Evolutionary conservation across 495 filamentous ascomycete genomes (phyloP), one percentile per base, ranked within the genome.

Genomic region (Neurospora sp.): DNA sequence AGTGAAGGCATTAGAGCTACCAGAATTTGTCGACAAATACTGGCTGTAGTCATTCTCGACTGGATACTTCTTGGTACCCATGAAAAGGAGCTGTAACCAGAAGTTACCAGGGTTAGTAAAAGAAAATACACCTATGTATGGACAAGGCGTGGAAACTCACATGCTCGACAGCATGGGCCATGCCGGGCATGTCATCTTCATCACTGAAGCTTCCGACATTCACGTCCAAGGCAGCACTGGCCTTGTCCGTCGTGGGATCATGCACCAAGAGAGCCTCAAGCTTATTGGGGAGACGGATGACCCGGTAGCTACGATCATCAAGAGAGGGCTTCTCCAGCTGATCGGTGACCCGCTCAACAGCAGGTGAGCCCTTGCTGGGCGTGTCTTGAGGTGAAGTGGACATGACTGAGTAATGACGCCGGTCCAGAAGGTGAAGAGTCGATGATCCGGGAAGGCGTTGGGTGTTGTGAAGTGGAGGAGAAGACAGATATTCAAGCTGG

Each of bases 41-140:
- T 94, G 90, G 74, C 93, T 93, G 84, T 99, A 99, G 73, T 89
- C 96, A 80, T 99, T 99, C 83, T 99, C 96, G 81, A 89, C 88
- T 18, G 96, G 96, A 78, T 96, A 98, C 90, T 99, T 99, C 82
- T 97, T 89, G 10, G 96, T 99, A 47, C 96, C 96, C 96, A 99
- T 98, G 84, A 99, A 99, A 9, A 98, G 84, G 77, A 98, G 84
- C 87, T 98, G 89, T 8, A 79, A 16, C 16, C 20, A 68, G 39
- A 38, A 39, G 44, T 9, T 14, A 71, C 40, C 44, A 47, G 70
- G 76, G 70, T 82, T 71, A 81, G 70, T 72, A 69, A 31, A 31
- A 69, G 45, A 12, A 37, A 41, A 8, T 3, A 3, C 16, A 44
- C 42, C 14, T 53, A 47, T 42, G 53, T 14, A 68, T 65, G 68